Conservation (phyloP, 1,284 basidiomycete species). For the Mycena sp. region DNA sequence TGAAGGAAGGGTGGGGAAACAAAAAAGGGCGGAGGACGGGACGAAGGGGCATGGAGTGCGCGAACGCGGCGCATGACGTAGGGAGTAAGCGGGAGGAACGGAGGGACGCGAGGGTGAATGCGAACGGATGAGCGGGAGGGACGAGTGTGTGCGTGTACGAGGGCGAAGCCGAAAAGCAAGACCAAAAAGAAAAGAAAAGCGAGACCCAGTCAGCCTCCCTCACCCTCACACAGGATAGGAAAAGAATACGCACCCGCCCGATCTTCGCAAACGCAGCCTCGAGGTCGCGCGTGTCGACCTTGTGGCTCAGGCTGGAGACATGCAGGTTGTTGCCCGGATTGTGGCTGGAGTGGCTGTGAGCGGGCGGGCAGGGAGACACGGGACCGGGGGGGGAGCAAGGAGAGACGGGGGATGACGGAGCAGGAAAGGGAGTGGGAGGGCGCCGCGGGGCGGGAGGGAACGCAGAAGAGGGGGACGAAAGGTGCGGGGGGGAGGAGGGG, state of each 20-base stretch:
- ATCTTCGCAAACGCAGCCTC: conserved; percentile 90
- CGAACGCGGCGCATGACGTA: too few relatives aligned
- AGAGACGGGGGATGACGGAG: neutral
- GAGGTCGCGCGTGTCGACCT: conserved; percentile 86
- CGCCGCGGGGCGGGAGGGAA: neutral
- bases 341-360: conserved; percentile 48
- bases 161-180: neutral
- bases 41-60: too few relatives aligned
- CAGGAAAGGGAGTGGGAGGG: neutral
- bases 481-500: neutral
- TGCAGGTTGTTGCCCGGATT: conserved; percentile 99
- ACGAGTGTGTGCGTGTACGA: neutral
- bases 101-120: too few relatives aligned
- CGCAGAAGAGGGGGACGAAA: too few relatives aligned
- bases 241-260: conserved; percentile 76
- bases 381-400: neutral
- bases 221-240: neutral
- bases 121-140: neutral
- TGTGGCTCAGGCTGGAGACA: conserved; percentile 86
- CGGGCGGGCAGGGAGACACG: neutral
- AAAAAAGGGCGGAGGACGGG: too few relatives aligned
- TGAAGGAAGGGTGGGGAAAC: too few relatives aligned
- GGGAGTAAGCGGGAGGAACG: too few relatives aligned
- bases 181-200: neutral
- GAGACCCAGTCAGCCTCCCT: too few relatives aligned